These are phyloP conservation scores for Ogataea pini DNA, from an alignment of 805 yeast genomes.

Conservation along the genomic window DNA sequence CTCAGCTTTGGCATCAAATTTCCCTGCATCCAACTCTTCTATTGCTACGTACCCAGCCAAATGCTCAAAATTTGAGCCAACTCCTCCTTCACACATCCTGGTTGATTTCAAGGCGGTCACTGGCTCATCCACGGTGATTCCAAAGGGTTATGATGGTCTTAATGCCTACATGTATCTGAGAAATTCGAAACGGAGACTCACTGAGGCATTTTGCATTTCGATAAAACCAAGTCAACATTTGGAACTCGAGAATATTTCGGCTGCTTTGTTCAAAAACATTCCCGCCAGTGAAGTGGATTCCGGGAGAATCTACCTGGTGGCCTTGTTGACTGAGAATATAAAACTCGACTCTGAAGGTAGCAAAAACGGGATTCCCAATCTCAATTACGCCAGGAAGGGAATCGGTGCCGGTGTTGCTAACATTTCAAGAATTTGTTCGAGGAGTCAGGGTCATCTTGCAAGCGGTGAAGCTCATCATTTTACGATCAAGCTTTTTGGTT, in stretches of 20 bases:
- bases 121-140: slow-evolving; percentile 57
- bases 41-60: slow-evolving; percentile 44
- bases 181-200: slow-evolving; percentile 59
- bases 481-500: slow-evolving; percentile 68
- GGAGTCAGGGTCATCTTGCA: slow-evolving; percentile 57
- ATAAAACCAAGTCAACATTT: slow-evolving; percentile 59
- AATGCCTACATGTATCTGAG: slow-evolving; percentile 73
- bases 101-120: slow-evolving; percentile 74
- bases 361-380: slow-evolving; percentile 12
- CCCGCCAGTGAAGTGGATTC: slow-evolving; percentile 62
- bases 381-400: slow-evolving; percentile 63
- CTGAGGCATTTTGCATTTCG: slow-evolving; percentile 77
- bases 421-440: slow-evolving; percentile 73
- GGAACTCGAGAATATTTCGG: slow-evolving; percentile 67
- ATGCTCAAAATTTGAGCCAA: slow-evolving; percentile 48
- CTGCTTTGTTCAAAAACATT: slow-evolving; percentile 76
- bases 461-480: slow-evolving; percentile 71
- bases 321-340: slow-evolving; percentile 70
- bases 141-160: slow-evolving; percentile 69
- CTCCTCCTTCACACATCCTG: slow-evolving; percentile 64
- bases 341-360: slow-evolving; percentile 38
- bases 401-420: slow-evolving; percentile 89
- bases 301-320: slow-evolving; percentile 73
- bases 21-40: slow-evolving; percentile 50
- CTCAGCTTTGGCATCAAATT: slow-evolving; percentile 71